Conservation (phyloP, 164 flowering plant genomes). For the Umbilicus rupestris region DNA sequence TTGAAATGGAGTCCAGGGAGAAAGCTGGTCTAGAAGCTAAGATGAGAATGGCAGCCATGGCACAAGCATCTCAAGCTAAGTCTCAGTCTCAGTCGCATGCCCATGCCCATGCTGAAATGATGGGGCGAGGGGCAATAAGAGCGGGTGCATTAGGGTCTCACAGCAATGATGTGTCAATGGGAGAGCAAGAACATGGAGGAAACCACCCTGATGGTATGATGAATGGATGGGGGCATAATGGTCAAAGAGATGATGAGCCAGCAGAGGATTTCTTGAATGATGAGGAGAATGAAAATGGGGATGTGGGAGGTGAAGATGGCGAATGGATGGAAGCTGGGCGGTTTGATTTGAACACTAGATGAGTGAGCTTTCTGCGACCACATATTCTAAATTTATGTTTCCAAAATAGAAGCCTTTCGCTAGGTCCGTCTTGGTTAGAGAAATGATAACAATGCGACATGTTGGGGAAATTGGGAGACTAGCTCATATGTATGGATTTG, state of each 20-base stretch:
- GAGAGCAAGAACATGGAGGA: constrained; percentile 43
- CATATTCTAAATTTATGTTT: too few relatives aligned
- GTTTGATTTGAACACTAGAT: constrained; percentile 5
- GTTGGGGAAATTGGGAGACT: too few relatives aligned
- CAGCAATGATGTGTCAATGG: constrained; percentile 26
- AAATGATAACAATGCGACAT: too few relatives aligned
- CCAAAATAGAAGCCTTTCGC: too few relatives aligned
- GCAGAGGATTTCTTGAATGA: constrained; percentile 60
- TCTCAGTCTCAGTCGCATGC: constrained; percentile 56
- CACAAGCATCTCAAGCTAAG: constrained; percentile 63
- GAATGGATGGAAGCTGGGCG: constrained; percentile 2
- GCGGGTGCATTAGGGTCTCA: constrained; percentile 55
- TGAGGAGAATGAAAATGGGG: constrained; percentile 1
- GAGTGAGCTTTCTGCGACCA: background rate
- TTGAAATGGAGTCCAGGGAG: constrained; percentile 80
- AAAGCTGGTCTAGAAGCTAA: constrained; percentile 77
- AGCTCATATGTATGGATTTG: too few relatives aligned
- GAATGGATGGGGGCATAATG: constrained; percentile 75
- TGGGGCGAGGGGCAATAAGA: constrained; percentile 65
- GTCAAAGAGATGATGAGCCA: constrained; percentile 73
- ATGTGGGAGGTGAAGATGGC: constrained; percentile 2
- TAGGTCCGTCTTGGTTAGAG: too few relatives aligned
- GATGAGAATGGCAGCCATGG: constrained; percentile 73
- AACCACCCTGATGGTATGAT: constrained; percentile 65
- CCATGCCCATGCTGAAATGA: constrained; percentile 61